Base-by-base conservation (phyloP, 495 filamentous ascomycete genomes). In the Penicillium parvum region DNA sequence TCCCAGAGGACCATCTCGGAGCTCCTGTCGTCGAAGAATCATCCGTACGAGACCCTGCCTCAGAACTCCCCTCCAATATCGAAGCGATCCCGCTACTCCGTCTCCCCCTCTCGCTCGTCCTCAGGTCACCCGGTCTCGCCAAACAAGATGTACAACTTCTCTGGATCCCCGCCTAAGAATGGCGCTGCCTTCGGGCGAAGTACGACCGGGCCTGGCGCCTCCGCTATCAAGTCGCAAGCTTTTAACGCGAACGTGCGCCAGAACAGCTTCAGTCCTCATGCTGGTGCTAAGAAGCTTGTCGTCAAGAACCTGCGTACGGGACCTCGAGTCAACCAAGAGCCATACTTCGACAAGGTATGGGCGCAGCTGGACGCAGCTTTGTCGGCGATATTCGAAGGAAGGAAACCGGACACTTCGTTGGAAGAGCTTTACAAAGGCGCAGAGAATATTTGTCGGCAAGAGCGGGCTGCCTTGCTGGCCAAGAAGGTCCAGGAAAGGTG, bases 391-490 rank as follows among this genome's bases (percentile, higher is more conserved):
- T 95, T 96, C 55, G 57, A 68, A 8, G 69, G 76, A 23, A 68
- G 74, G 40, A 75, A 78, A 43, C 75, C 85, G 5, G 63, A 68
- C 1, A 72, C 77, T 45, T 87, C 89, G 9, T 64, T 94, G 30
- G 92, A 97, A 60, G 84, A 88, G 45, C 73, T 98, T 7, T 96
- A 97, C 61, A 78, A 85, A 21, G 88, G 86, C 0, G 86, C 90
- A 0, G 91, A 97, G 70, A 90, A 91, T 55, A 73, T 94, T 0
- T 97, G 92, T 61, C 77, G 86, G 39, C 82, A 84, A 45, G 85
- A 81, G 2, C 75, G 76, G 47, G 84, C 88, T 2, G 65, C 71
- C n/a, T 63, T 76, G 12, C 58, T 96, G 28, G 81, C 74, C 32
- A 72, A 78, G 32, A 72, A 73, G 50, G 64, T 96, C 30, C 71